phyloP scores from a whole-genome alignment of 169 alveolate genomes.

The Neospora caninum region DNA sequence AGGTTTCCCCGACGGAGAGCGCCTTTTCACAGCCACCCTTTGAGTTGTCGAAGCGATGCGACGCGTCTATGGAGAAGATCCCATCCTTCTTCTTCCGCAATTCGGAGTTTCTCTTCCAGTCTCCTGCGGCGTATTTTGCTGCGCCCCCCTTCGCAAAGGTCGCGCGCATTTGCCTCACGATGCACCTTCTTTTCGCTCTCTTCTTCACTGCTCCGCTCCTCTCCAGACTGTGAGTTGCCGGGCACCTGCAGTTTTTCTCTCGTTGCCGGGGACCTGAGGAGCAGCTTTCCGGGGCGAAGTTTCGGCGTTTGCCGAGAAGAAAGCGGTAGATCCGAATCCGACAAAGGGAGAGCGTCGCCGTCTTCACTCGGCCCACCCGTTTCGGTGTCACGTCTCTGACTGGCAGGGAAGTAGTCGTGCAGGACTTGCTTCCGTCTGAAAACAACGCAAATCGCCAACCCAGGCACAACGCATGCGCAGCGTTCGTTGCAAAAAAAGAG shows the following conservation, averaged over 20 bases:
- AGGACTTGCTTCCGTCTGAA: not conserved
- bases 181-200: not conserved
- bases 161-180: not conserved
- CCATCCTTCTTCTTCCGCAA: constrained; percentile 58
- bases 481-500: too few relatives aligned
- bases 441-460: not conserved
- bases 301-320: not conserved
- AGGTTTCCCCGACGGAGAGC: not conserved
- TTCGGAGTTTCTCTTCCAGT: constrained; percentile 22
- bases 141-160: not conserved
- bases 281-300: not conserved
- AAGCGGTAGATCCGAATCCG: not conserved
- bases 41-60: constrained; percentile 46
- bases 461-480: too few relatives aligned
- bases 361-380: not conserved
- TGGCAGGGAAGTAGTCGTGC: not conserved
- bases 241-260: not conserved
- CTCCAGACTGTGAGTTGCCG: not conserved
- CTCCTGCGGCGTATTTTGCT: not conserved
- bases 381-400: not conserved
- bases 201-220: not conserved
- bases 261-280: not conserved
- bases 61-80: constrained; percentile 63
- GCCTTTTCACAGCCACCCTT: constrained; percentile 47
- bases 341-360: not conserved